Conservation (phyloP, 164 flowering plant species). For the Berberis vulgaris region DNA sequence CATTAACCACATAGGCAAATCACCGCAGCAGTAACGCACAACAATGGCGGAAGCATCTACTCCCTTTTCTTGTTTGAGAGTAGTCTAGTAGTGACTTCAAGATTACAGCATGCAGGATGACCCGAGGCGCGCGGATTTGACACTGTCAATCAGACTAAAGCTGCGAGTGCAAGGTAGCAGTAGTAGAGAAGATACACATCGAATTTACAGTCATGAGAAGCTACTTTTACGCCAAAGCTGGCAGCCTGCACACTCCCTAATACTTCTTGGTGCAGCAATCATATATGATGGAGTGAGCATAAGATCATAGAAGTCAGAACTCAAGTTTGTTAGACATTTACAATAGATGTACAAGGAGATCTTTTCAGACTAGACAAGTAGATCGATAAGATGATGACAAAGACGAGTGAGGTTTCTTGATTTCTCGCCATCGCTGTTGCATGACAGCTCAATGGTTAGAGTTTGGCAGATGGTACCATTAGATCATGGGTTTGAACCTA, state of each 20-base stretch:
- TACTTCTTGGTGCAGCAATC: conserved; percentile 53
- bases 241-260: conserved; percentile 24
- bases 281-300: background rate
- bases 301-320: no score
- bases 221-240: conserved; percentile 44
- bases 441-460: no score
- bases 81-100: background rate
- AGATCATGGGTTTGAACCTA: no score
- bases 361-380: no score
- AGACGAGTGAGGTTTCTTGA: no score
- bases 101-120: background rate
- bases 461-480: no score
- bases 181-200: conserved; percentile 61
- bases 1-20: no score
- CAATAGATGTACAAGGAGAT: no score
- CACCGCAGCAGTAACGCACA: background rate
- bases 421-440: no score
- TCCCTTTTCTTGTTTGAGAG: no score
- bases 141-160: conserved; percentile 2
- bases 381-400: no score
- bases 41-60: background rate
- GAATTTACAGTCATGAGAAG: conserved; percentile 48
- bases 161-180: conserved; percentile 11
- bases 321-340: no score
- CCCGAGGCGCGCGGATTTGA: background rate